A percentile compares a stretch with the other conserved stretches of the same genome.
Conservation (phyloP, 1,139 yeast genomes). For the Blastobotrys arbuscula region DNA sequence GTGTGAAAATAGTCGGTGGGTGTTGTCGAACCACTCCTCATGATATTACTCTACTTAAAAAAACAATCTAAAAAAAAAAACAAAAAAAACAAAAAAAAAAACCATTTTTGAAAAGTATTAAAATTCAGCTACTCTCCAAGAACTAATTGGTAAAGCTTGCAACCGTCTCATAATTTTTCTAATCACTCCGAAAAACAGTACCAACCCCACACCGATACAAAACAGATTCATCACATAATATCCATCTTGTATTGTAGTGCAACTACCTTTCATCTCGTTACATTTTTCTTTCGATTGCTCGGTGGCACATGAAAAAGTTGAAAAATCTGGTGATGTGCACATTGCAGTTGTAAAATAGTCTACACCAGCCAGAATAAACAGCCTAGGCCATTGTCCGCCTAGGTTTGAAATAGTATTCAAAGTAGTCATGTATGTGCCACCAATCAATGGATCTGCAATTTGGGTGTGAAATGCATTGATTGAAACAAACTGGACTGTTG, state of each 20-base stretch:
- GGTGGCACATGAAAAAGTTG: constrained; percentile 37
- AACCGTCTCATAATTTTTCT: constrained; percentile 51
- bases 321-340: constrained; percentile 38
- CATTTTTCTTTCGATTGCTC: constrained; percentile 48
- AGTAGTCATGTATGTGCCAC: constrained; percentile 98
- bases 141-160: constrained; percentile 57
- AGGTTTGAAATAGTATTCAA: constrained; percentile 84
- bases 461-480: constrained; percentile 92
- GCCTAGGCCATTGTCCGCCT: constrained; percentile 97
- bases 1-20: constrained; percentile 24
- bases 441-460: constrained; percentile 91
- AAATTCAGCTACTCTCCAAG: constrained; percentile 54
- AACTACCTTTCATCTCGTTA: constrained; percentile 48
- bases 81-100: constrained; percentile 3
- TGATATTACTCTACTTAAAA: constrained; percentile 15
- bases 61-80: constrained; percentile 23
- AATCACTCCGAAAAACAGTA: constrained; percentile 62
- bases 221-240: constrained; percentile 71
- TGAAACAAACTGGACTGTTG: constrained; percentile 91
- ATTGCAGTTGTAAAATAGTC: constrained; percentile 66
- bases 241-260: constrained; percentile 63
- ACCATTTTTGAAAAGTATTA: background rate
- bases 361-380: constrained; percentile 69
- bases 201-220: constrained; percentile 65
- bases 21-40: constrained; percentile 25